Evolutionary conservation across 192 early-diverging fungal species (phyloP), one percentile per base, ranked within the genome.

Genomic region (Gamsiella multidivaricata): DNA sequence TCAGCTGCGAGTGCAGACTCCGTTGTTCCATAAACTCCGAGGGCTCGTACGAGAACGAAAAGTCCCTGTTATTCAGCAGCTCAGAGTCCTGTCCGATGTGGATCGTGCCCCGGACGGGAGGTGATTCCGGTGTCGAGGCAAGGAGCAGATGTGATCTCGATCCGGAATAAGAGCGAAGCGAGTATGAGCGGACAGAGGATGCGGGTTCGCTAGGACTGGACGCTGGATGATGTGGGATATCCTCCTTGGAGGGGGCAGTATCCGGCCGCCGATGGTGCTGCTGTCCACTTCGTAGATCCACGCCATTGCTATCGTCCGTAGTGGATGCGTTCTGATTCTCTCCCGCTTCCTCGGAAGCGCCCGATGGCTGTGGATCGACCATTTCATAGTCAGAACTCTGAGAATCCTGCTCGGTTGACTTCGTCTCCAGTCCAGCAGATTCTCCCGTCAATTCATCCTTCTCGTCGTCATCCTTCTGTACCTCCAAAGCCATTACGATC

Each of bases 31-130:
- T 32, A 22, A 76, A 33, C 11, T 76, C 73, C 6, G 54, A 43
- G 2, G 74, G 74, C 54, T 78, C 74, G 33, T 69, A 69, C 14
- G 74, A 69, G 34, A 69, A 78, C 3, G 74, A 78, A 42, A 78
- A 78, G 29, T 69, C 74, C 5, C 65, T 39, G 54, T 78, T 78
- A 39, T 78, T 78, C 53, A 78, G 43, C 9, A 78, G 23, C 28
- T 76, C 73, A 14, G 73, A 76, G 33, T 78, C 74, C 46, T 69
- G 51, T 20, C 29, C 36, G 54, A 78, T 78, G 25, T 78, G 74
- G 31, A 78, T 64, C 14, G 29, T 51, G n/a, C 59, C 64, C 2
- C 73, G 51, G 0, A 69, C 74, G 12, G 74, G 74, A 0, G 74
- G 74, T 23, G 74, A 78, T 52, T 78, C 74, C 2, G 74, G 74